A percentile compares a stretch with the other conserved stretches of the same genome.
Evolutionary conservation across 164 flowering plant genomes (phyloP).

Genomic region (Vitis riparia): DNA sequence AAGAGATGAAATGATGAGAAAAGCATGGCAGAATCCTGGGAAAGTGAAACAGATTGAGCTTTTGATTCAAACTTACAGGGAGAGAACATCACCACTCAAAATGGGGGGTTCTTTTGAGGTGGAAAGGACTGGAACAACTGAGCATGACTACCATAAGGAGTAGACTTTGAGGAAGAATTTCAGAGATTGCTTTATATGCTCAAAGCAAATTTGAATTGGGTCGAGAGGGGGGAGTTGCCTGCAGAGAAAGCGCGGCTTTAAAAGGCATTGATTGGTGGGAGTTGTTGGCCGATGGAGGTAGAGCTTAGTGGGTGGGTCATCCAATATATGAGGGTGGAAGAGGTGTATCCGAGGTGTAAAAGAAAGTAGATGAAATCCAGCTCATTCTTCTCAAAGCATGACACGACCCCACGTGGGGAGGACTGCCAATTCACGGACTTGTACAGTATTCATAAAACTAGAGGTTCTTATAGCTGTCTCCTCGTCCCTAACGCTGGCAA

Average conservation of each 20-base stretch:
- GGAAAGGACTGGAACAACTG: background rate
- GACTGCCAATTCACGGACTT: conserved; percentile 43
- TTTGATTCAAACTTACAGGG: too few species aligned
- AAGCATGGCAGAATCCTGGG: too few species aligned
- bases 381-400: conserved; percentile 25
- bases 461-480: conserved; percentile 31
- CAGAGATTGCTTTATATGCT: background rate
- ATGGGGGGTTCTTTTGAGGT: background rate
- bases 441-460: conserved; percentile 17
- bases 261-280: conserved; percentile 1
- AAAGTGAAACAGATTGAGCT: too few species aligned
- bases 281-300: background rate
- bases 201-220: conserved; percentile 1
- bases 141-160: background rate
- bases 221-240: background rate
- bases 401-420: conserved; percentile 43
- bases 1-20: too few species aligned
- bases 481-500: conserved; percentile 42
- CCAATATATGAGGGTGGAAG: too few species aligned
- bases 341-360: background rate
- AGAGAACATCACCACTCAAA: too few species aligned
- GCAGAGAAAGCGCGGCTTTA: background rate
- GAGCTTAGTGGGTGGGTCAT: background rate
- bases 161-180: background rate
- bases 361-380: conserved; percentile 27